Conservation (phyloP, 805 yeast species). For the Clavispora santaluciae region DNA sequence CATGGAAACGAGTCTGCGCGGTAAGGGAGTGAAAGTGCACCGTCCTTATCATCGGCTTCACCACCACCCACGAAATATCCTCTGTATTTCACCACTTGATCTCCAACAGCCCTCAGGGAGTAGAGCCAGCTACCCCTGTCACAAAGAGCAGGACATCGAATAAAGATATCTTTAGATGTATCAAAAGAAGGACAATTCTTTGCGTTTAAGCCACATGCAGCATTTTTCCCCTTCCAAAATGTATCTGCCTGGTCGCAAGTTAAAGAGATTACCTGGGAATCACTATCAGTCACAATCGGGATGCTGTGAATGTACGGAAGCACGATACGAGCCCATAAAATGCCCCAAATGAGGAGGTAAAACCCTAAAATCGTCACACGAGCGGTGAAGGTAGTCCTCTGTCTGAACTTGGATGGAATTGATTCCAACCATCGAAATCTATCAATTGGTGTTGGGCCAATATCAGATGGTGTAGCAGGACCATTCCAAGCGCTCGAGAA, state of each 20-base stretch:
- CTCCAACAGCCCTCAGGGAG: constrained; percentile 71
- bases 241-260: constrained; percentile 43
- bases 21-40: constrained; percentile 52
- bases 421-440: constrained; percentile 32
- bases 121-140: constrained; percentile 73
- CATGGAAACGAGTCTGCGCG: constrained; percentile 88
- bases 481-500: constrained; percentile 49
- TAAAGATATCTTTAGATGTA: constrained; percentile 39
- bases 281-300: constrained; percentile 22
- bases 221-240: constrained; percentile 75
- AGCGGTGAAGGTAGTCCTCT: constrained; percentile 20
- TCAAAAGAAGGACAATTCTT: constrained; percentile 47
- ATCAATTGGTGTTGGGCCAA: constrained; percentile 38
- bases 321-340: constrained; percentile 32
- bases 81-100: constrained; percentile 58
- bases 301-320: constrained; percentile 43
- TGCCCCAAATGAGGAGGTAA: constrained; percentile 47
- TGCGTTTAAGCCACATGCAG: constrained; percentile 71
- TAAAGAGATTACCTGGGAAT: constrained; percentile 34
- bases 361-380: constrained; percentile 26
- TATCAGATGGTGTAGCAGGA: constrained; percentile 45
- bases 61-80: constrained; percentile 82
- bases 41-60: constrained; percentile 15
- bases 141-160: constrained; percentile 88
- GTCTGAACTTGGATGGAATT: constrained; percentile 37